Evolutionary conservation across 352 stramenopile genomes (phyloP).

Genomic region (Globisporangium irregulare): DNA sequence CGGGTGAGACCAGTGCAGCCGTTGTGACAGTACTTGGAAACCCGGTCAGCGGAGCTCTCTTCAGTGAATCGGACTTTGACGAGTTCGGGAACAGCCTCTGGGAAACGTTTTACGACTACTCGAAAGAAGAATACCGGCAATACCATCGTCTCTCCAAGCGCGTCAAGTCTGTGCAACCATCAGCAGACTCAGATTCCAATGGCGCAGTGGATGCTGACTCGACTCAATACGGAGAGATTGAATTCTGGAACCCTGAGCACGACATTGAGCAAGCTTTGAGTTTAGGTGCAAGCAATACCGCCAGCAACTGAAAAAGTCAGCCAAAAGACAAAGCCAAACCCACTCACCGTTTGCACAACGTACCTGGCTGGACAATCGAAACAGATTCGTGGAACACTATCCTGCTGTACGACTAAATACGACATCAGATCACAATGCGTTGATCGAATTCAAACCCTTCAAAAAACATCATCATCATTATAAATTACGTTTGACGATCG

Average conservation of each 20-base stretch:
- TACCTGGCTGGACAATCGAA: not conserved
- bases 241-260: not conserved
- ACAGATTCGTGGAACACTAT: not conserved
- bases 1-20: not conserved
- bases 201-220: not conserved
- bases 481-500: not conserved
- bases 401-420: not conserved
- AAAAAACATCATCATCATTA: not conserved
- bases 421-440: not conserved
- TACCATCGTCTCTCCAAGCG: conserved; percentile 69
- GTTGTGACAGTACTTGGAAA: not conserved
- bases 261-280: not conserved
- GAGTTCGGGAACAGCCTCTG: conserved; percentile 55
- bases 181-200: not conserved
- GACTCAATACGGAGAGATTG: not conserved
- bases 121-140: conserved; percentile 49
- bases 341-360: not conserved
- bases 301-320: not conserved
- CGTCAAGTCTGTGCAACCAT: conserved; percentile 22
- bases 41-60: conserved; percentile 18
- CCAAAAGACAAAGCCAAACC: not conserved
- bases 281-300: not conserved
- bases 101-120: conserved; percentile 70
- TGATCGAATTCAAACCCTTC: not conserved
- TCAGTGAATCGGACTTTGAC: conserved; percentile 47